Conservation (phyloP, 495 filamentous ascomycete species). For the Tuber microsphaerosporum region DNA sequence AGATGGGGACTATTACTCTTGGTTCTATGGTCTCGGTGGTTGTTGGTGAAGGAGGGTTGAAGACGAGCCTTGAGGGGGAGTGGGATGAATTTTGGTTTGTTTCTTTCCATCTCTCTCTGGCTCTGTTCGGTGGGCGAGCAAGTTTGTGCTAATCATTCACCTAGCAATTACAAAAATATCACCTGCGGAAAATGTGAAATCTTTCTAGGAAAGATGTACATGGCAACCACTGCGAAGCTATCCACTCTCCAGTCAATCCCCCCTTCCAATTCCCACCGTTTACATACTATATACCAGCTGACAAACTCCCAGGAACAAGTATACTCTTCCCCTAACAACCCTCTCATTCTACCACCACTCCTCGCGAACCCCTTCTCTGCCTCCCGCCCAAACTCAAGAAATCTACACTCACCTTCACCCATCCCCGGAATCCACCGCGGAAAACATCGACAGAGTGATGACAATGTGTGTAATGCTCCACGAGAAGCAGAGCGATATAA, state of each 20-base stretch:
- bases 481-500: conserved; percentile 29
- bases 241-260: conserved; percentile 28
- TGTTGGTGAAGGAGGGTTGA: conserved; percentile 21
- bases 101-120: background rate
- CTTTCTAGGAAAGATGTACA: conserved; percentile 31
- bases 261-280: background rate
- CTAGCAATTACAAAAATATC: conserved; percentile 33
- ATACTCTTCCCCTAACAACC: conserved; percentile 21
- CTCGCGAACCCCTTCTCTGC: conserved; percentile 25
- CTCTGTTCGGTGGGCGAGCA: background rate
- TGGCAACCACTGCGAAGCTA: conserved; percentile 35
- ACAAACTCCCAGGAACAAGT: conserved; percentile 14
- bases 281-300: background rate
- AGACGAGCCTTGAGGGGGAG: conserved; percentile 30
- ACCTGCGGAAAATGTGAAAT: conserved; percentile 31
- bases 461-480: conserved; percentile 34
- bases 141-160: conserved; percentile 12
- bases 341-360: conserved; percentile 33
- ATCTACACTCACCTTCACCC: conserved; percentile 33
- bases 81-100: conserved; percentile 37
- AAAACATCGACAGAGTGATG: conserved; percentile 28
- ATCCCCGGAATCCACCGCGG: conserved; percentile 18
- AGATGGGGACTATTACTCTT: conserved; percentile 33
- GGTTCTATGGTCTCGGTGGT: conserved; percentile 22
- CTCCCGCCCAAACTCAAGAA: conserved; percentile 28